Evolutionary conservation across 2,329 filamentous ascomycete genomes (phyloP), one percentile per base, ranked within the genome.

Genomic region (Aspergillus tanneri): DNA sequence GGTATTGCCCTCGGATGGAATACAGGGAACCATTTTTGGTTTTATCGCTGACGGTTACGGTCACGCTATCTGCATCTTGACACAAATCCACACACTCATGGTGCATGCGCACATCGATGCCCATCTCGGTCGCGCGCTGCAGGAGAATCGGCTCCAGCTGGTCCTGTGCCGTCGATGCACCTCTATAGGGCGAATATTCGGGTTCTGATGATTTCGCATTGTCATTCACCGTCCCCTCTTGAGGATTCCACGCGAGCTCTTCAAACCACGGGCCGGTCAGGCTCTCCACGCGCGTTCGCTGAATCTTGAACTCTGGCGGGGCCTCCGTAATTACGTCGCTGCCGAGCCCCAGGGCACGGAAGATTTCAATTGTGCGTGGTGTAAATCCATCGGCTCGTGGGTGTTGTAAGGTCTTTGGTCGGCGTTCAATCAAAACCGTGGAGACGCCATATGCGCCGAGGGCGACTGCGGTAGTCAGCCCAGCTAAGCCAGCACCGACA

Each of bases 401-500:
- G 14, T 74, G 71, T 3, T 62, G 58, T 1, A 68, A 68, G 23
- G 65, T 68, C 0, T 56, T 50, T 0, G 59, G 24, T 24, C 72
- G 70, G 8, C 65, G 67, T 47, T 74, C 72, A 5, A 74, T 45
- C n/a, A 74, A 53, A 7, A 71, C 58, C 30, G 61, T 62, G 3
- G 58, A 56, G 5, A 73, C 57, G 21, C 58, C 41, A 7, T 65
- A 56, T 1, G 59, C 55, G 10, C 66, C 55, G 37, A 74, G 63
- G 46, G 66, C 68, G 22, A 74, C 58, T 2, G 71, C 67, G 22
- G 69, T 63, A 2, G 64, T 66, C 9, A 74, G 64, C 18, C 72
- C 72, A 19, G 72, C 68, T 2, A 73, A 63, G 22, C 67, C 69
- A 12, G 67, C 71, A 12, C 72, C 72, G 2, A 75, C 57, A 21